Evolutionary conservation across 2,329 filamentous ascomycete genomes (phyloP).

Genomic region (Davidsoniella eucalypti): DNA sequence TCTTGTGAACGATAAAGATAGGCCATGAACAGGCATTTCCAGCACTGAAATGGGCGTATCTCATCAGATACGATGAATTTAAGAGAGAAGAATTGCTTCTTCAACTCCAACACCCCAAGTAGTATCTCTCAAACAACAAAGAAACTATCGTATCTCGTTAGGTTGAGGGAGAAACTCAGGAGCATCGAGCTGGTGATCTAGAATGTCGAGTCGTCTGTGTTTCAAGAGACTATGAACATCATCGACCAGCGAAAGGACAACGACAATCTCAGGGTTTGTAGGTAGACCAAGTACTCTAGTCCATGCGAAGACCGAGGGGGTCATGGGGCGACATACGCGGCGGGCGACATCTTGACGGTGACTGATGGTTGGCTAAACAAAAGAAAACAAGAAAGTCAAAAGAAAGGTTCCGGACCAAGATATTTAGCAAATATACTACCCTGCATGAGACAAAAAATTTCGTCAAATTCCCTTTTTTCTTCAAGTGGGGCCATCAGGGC

Average conservation of each 20-base stretch:
- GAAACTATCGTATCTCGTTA: constrained; percentile 30
- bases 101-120: constrained; percentile 66
- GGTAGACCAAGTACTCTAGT: constrained; percentile 9
- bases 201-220: constrained; percentile 5
- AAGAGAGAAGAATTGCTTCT: constrained; percentile 50
- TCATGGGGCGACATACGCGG: constrained; percentile 36
- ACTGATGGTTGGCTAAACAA: constrained; percentile 7
- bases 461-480: constrained; percentile 1
- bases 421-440: neutral
- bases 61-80: constrained; percentile 51
- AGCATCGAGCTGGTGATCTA: constrained; percentile 61
- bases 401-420: neutral
- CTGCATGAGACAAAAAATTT: constrained; percentile 1
- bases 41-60: neutral
- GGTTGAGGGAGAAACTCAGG: constrained; percentile 43
- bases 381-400: constrained; percentile 10
- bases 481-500: constrained; percentile 12
- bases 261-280: constrained; percentile 47
- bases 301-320: constrained; percentile 18
- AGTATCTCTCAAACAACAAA: constrained; percentile 36
- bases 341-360: constrained; percentile 22
- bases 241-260: constrained; percentile 61
- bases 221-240: neutral
- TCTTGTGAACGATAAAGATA: constrained; percentile 13
- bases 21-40: constrained; percentile 1